Conservation (phyloP, 306 rosid genomes). For the Rosa rugosa region DNA sequence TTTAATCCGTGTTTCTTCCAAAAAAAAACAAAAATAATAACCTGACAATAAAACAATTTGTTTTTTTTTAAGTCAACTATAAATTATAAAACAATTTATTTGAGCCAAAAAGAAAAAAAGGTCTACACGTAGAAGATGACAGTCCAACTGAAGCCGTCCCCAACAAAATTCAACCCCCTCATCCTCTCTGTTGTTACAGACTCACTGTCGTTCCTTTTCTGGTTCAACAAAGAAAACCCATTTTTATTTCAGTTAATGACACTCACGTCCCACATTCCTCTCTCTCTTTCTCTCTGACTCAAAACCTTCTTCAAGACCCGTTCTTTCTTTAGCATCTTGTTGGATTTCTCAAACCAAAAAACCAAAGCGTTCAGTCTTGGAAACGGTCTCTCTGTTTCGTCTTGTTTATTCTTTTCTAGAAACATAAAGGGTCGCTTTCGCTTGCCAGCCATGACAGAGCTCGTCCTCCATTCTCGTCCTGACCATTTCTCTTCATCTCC, state of each 20-base stretch:
- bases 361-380: too few species aligned
- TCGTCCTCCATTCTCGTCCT: conserved; percentile 39
- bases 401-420: conserved; percentile 33
- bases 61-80: too few species aligned
- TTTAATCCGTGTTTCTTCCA: too few species aligned
- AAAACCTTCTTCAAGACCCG: not conserved
- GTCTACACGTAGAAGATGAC: not conserved
- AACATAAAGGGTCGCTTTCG: conserved; percentile 35
- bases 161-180: not conserved
- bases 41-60: too few species aligned
- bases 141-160: not conserved
- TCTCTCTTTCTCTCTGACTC: too few species aligned
- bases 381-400: not conserved
- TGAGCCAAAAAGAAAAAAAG: not conserved
- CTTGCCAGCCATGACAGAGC: conserved; percentile 78
- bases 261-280: conserved; percentile 40
- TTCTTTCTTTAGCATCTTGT: conserved; percentile 14
- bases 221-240: not conserved
- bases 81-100: too few species aligned
- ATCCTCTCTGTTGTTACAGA: too few species aligned
- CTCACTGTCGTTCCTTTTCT: too few species aligned
- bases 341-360: conserved; percentile 15
- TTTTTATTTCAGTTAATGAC: conserved; percentile 39
- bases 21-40: too few species aligned
- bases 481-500: too few species aligned